phyloP scores from a whole-genome alignment of 139 green algal genomes.

The Chlamydomonas sp. region DNA sequence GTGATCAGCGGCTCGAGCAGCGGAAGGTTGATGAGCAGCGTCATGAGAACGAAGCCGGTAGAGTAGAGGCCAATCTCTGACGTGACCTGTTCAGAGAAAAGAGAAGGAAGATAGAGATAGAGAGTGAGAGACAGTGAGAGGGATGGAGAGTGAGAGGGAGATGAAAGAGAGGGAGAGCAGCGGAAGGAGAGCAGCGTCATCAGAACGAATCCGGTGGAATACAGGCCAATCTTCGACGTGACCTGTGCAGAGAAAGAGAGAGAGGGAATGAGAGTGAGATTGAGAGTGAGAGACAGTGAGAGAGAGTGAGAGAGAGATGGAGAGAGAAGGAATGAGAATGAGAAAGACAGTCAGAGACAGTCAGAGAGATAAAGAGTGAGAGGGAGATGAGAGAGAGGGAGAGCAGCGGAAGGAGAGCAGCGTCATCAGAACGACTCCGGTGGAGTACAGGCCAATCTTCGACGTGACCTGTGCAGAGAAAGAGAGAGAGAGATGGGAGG shows the following conservation, averaged over 20 bases:
- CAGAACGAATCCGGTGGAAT: constrained; percentile 68
- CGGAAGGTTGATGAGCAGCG: constrained; percentile 74
- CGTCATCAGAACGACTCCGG: background rate
- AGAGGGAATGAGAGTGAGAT: background rate
- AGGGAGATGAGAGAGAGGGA: constrained; percentile 2
- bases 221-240: too few species aligned
- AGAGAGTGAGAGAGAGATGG: constrained; percentile 4
- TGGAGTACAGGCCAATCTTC: too few species aligned
- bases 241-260: too few species aligned
- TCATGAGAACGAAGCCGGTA: constrained; percentile 71
- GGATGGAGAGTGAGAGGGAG: background rate
- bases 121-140: background rate
- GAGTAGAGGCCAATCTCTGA: constrained; percentile 80
- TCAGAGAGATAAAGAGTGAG: too few species aligned
- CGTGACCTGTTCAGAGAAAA: too few species aligned
- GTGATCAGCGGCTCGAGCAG: constrained; percentile 49
- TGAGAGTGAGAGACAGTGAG: background rate
- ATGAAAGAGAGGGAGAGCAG: too few species aligned
- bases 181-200: constrained; percentile 73
- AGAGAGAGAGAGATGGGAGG: background rate
- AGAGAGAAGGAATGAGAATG: too few species aligned
- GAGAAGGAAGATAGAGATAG: background rate
- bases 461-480: too few species aligned
- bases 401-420: background rate
- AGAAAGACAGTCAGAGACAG: too few species aligned